phyloP scores from a whole-genome alignment of 192 early-diverging fungal genomes.

The Podila epigama region DNA sequence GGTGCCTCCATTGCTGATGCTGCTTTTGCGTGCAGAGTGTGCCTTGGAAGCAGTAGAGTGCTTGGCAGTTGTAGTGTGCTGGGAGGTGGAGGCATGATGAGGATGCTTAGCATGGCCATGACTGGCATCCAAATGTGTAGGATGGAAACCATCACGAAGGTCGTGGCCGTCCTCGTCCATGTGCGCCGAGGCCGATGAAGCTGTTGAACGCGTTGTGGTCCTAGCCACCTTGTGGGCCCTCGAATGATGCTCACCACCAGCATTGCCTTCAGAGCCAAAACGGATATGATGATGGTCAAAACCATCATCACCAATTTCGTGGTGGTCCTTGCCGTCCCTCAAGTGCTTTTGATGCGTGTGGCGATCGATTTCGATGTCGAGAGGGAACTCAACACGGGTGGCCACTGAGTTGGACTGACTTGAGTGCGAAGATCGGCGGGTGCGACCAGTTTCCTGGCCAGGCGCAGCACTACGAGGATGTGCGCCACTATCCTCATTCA shows the following conservation, averaged over 20 bases:
- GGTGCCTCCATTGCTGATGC: too few species aligned
- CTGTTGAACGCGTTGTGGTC: not conserved
- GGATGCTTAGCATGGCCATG: too few species aligned
- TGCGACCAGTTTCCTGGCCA: too few species aligned
- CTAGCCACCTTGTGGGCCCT: not conserved
- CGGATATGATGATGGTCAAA: conserved; percentile 19
- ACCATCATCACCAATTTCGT: conserved; percentile 8
- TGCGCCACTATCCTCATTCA: too few species aligned
- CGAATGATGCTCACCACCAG: not conserved
- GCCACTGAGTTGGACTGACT: conserved; percentile 1
- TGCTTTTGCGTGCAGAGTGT: too few species aligned
- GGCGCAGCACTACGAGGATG: too few species aligned
- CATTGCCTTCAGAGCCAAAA: not conserved
- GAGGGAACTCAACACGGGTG: conserved; percentile 1
- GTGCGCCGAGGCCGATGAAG: too few species aligned
- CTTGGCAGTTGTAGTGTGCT: too few species aligned
- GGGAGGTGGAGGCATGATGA: too few species aligned
- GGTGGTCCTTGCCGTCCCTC: conserved; percentile 11
- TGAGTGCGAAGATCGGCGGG: not conserved
- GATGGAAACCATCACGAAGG: too few species aligned
- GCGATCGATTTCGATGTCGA: conserved; percentile 8
- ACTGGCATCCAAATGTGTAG: too few species aligned
- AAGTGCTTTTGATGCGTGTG: conserved; percentile 7
- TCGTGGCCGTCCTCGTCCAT: too few species aligned
- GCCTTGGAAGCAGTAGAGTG: not conserved